phyloP scores from a whole-genome alignment of 306 rosid genomes.

The Cyclanthera cordifolia region DNA sequence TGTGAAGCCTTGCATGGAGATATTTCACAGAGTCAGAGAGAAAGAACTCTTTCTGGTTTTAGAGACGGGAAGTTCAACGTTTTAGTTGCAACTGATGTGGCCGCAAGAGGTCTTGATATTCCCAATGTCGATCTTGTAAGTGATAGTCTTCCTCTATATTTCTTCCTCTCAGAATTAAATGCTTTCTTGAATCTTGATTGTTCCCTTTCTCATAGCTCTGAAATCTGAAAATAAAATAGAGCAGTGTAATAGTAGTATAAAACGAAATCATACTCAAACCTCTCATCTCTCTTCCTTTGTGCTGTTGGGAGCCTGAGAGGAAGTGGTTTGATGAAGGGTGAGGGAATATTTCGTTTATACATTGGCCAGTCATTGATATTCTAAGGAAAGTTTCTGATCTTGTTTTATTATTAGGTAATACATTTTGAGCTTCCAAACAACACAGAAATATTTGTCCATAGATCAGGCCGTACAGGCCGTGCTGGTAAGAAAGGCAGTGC shows the following conservation, averaged over 20 bases:
- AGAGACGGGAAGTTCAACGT: conserved; percentile 71
- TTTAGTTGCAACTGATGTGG: conserved; percentile 94
- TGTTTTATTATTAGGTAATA: conserved; percentile 36
- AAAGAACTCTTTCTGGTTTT: conserved; percentile 83
- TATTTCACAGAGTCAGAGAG: conserved; percentile 85
- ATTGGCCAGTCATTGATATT: background rate
- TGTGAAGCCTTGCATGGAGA: conserved; percentile 99
- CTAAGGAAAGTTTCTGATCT: background rate
- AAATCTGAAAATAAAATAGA: background rate
- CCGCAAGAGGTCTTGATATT: conserved; percentile 91
- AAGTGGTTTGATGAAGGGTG: background rate
- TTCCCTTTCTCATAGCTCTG: background rate
- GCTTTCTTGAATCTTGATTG: background rate
- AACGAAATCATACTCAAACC: background rate
- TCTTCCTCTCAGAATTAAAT: background rate
- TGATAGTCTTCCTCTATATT: conserved; percentile 11
- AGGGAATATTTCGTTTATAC: background rate
- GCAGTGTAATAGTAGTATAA: background rate
- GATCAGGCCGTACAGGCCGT: conserved; percentile 97
- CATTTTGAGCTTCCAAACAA: conserved; percentile 88
- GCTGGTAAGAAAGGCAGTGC: conserved; percentile 96
- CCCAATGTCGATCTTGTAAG: conserved; percentile 98
- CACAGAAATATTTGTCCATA: conserved; percentile 95
- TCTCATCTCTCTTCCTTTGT: background rate
- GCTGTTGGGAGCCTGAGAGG: conserved; percentile 3